Percentiles rank a stretch among this genome's conserved stretches.
Conservation (phyloP, 2,329 filamentous ascomycete species). For the Niveomyces coronatus region DNA sequence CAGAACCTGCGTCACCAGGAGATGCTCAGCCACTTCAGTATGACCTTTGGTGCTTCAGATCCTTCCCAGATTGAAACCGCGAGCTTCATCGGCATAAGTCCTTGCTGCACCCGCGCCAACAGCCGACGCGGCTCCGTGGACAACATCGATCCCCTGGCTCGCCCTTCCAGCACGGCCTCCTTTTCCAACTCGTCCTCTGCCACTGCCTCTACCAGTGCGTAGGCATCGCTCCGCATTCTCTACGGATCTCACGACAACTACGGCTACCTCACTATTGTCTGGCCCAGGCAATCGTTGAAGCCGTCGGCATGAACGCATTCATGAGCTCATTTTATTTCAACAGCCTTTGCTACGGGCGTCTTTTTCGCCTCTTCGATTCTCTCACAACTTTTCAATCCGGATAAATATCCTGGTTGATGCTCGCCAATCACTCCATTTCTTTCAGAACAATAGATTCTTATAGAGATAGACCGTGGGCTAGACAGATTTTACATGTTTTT, state of each 20-base stretch:
- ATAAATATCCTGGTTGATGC: no score
- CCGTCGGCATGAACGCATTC: no score
- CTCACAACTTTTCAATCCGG: no score
- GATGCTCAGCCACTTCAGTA: conserved; percentile 34
- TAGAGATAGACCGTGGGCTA: conserved; percentile 1
- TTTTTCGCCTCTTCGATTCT: no score
- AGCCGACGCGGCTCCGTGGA: conserved; percentile 16
- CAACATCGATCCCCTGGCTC: conserved; percentile 18
- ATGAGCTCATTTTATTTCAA: no score
- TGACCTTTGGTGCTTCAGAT: conserved; percentile 33
- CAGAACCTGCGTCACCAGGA: conserved; percentile 37
- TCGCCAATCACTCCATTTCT: no score
- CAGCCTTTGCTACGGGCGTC: no score
- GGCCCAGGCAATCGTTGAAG: no score
- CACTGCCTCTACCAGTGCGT: conserved; percentile 8
- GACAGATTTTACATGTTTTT: not conserved
- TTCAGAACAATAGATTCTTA: not conserved
- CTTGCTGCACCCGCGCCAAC: conserved; percentile 30
- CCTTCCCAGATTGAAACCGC: conserved; percentile 22
- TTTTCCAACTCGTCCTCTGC: conserved; percentile 10
- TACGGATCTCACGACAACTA: not conserved
- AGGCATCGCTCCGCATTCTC: not conserved
- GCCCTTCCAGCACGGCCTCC: conserved; percentile 14
- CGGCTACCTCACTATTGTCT: no score
- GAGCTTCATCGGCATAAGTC: conserved; percentile 31